Percentiles rank a stretch among this genome's conserved stretches.
Evolutionary conservation across 176 grass and related monocot species (phyloP).

Genomic region (Luzula sylvatica): DNA sequence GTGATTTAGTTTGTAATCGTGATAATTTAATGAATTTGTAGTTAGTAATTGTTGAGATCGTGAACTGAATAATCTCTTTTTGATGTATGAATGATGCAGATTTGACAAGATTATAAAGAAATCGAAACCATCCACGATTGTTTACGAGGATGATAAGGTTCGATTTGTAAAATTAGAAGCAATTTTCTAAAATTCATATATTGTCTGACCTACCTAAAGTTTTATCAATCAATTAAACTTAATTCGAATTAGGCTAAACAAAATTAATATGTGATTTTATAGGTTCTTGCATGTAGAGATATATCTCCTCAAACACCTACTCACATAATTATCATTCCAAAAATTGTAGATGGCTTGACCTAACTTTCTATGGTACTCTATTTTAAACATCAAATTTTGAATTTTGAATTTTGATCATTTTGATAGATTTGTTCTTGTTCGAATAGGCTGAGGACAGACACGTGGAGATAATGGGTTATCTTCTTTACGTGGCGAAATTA

Average conservation of each 20-base stretch:
- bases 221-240: no score
- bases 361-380: conserved; percentile 50
- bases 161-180: no score
- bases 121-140: conserved; percentile 50
- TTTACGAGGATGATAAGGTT: conserved; percentile 89
- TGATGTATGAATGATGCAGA: no score
- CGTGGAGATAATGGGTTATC: conserved; percentile 36
- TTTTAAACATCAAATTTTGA: not conserved
- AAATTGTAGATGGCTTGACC: conserved; percentile 57
- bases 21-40: no score
- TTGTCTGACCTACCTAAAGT: no score
- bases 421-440: no score
- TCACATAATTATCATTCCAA: conserved; percentile 61
- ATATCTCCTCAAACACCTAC: conserved; percentile 58
- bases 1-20: not conserved
- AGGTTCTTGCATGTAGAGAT: conserved; percentile 76
- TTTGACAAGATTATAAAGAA: conserved; percentile 73
- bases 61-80: no score
- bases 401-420: no score
- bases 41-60: no score
- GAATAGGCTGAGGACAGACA: conserved; percentile 56
- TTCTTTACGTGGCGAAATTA: conserved; percentile 49
- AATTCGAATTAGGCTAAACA: no score
- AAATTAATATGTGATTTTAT: no score
- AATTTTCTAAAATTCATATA: no score